phyloP scores from a whole-genome alignment of 140 eudicot genomes.

The Stevia rebaudiana region DNA sequence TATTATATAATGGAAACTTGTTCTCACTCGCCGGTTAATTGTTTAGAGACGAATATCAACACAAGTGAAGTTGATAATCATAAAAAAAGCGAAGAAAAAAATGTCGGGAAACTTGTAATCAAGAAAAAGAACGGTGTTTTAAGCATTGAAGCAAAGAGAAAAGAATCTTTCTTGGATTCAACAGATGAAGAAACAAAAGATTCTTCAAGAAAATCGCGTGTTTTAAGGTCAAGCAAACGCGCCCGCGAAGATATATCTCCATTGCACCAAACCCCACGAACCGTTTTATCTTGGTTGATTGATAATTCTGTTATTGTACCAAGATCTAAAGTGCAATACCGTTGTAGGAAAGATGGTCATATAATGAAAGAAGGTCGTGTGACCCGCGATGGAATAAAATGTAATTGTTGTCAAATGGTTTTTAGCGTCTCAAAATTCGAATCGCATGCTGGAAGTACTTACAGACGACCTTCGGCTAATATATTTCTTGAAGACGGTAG shows the following conservation, averaged over 20 bases:
- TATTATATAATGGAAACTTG: slow-evolving; percentile 19
- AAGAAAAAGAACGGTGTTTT: slow-evolving; percentile 32
- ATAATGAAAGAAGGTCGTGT: slow-evolving; percentile 46
- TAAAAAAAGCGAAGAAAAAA: slow-evolving; percentile 14
- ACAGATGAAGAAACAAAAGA: slow-evolving; percentile 13
- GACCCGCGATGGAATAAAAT: slow-evolving; percentile 65
- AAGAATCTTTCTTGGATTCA: slow-evolving; percentile 8
- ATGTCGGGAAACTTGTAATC: slow-evolving; percentile 27
- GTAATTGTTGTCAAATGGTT: slow-evolving; percentile 58
- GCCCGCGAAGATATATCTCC: slow-evolving; percentile 41
- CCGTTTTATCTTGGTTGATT: slow-evolving; percentile 70
- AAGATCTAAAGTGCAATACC: slow-evolving; percentile 51
- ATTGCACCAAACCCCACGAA: slow-evolving; percentile 42
- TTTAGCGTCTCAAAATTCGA: slow-evolving; percentile 51
- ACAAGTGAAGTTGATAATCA: not conserved
- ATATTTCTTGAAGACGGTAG: slow-evolving; percentile 67
- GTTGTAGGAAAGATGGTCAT: slow-evolving; percentile 27
- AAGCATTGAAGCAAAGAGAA: slow-evolving; percentile 17
- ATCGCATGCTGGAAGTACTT: slow-evolving; percentile 57
- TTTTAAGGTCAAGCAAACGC: slow-evolving; percentile 49
- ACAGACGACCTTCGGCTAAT: slow-evolving; percentile 55
- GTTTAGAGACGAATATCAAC: slow-evolving; percentile 5
- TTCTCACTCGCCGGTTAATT: not conserved
- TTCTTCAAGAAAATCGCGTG: slow-evolving; percentile 24
- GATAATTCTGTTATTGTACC: slow-evolving; percentile 46